Conservation (phyloP, 192 early-diverging fungal species). For the Pecoramyces ruminantium region DNA sequence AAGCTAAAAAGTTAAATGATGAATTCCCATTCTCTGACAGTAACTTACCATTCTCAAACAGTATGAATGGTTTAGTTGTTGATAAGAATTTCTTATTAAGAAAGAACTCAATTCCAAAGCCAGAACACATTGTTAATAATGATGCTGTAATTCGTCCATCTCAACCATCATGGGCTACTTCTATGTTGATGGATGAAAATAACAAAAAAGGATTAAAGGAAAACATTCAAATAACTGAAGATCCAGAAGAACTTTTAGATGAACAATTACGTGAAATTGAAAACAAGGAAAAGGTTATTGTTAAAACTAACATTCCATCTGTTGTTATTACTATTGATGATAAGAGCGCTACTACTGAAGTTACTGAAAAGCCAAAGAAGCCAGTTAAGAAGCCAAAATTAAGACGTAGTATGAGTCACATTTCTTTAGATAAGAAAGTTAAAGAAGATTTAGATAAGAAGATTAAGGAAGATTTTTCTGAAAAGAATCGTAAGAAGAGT, state of each 20-base stretch:
- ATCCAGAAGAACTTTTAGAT: background rate
- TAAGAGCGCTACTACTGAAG: background rate
- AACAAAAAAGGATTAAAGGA: background rate
- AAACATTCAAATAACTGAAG: background rate
- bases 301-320: background rate
- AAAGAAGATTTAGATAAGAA: background rate
- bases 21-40: background rate
- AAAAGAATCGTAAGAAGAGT: background rate
- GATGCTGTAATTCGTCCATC: background rate
- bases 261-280: background rate
- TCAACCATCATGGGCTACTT: background rate
- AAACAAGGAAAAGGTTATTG: background rate
- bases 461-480: background rate
- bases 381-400: background rate
- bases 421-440: background rate
- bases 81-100: background rate
- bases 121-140: background rate
- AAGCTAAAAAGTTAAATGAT: background rate
- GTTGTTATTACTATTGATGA: background rate
- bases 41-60: background rate
- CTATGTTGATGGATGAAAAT: background rate
- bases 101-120: background rate
- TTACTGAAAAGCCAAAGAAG: background rate
- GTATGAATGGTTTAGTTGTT: background rate
- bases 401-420: background rate